Evolutionary conservation across 1,284 basidiomycete species (phyloP), one percentile per base, ranked within the genome.

Genomic region (Mycena citricolor): DNA sequence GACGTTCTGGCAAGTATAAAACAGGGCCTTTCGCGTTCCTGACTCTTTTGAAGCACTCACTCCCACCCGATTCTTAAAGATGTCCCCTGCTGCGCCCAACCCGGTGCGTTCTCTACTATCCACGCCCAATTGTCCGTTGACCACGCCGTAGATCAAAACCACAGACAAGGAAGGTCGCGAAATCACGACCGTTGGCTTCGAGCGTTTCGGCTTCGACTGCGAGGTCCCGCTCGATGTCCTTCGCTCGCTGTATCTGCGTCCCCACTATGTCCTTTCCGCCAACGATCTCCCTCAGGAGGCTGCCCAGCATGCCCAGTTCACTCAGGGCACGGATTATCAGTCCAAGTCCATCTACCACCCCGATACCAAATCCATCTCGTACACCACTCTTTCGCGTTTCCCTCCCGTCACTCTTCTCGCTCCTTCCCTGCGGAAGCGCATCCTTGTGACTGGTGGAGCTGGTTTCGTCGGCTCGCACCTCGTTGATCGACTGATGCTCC

Each of bases 401-500:
- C 90, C 92, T 8, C 91, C 94, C 4, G 94, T 98, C 44, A 89
- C 82, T 55, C 82, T 94, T 37, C 78, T 98, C 25, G 69, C 90
- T 14, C 82, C 88, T 24, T 74, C 81, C 4, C 66, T 76, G 52
- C 83, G 91, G 59, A 97, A 95, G 69, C 85, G 95, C 37, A 76
- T 98, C 58, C 81, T 99, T 30, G 84, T 95, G 55, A 98, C 94
- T 13, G 94, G 94, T 54, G 94, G 94, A 43, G 95, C 95, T 36
- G 94, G 94, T 22, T 99, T 99, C 64, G 94, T 99, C 47, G 95
- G 95, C 22, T 95, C 92, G 32, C 95, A 99, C 71, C 83, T 99
- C 45, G 90, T 94, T 41, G 95, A 99, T 71, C 84, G 95, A 42
- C 80, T 98, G 49, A 95, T 99, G 92, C 80, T 97, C 54, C 82